These are phyloP conservation scores for Adansonia gregorii DNA, from an alignment of 441 rosid genomes.

Conservation along the genomic window DNA sequence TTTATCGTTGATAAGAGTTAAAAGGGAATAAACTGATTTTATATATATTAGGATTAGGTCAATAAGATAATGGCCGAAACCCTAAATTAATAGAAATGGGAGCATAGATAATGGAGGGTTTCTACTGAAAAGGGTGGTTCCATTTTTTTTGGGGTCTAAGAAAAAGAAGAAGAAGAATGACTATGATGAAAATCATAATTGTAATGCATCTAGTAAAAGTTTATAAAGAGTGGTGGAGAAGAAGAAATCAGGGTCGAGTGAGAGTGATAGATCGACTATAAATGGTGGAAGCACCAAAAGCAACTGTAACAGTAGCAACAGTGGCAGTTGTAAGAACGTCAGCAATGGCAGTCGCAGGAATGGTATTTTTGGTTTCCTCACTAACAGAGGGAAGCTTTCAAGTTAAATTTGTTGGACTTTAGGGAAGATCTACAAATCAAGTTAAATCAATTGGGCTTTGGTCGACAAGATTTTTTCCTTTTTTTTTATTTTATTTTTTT, in stretches of 20 bases:
- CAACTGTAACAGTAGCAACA: conserved; percentile 46
- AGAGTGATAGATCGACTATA: conserved; percentile 47
- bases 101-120: conserved; percentile 53
- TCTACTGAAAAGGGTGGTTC: conserved; percentile 71
- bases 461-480: no score
- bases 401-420: no score
- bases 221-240: conserved; percentile 69
- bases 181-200: conserved; percentile 8
- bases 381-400: no score
- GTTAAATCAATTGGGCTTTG: no score
- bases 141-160: conserved; percentile 38
- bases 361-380: not conserved
- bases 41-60: no score
- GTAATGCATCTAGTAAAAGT: conserved; percentile 42
- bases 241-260: conserved; percentile 40
- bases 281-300: conserved; percentile 55
- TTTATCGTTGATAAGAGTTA: no score
- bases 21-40: no score
- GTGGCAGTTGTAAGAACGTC: conserved; percentile 41
- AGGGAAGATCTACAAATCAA: no score
- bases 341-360: conserved; percentile 45
- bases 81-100: conserved; percentile 39
- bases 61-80: not conserved
- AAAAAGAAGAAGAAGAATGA: conserved; percentile 31
- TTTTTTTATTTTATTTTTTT: no score